Evolutionary conservation across 176 grass and related monocot species (phyloP).

Genomic region (Phragmites australis): DNA sequence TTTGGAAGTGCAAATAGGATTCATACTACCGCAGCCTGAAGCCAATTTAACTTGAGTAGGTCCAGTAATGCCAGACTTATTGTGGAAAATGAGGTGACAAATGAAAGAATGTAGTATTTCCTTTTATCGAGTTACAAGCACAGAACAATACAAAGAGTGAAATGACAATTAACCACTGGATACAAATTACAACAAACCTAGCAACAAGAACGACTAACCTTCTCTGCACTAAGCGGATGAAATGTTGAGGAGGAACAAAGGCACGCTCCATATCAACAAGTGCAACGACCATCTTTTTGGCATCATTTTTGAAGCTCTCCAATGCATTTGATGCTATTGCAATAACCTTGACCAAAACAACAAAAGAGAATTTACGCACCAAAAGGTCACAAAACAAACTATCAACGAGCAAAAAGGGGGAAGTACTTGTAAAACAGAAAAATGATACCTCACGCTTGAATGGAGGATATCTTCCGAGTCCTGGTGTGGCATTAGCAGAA

Average conservation of each 20-base stretch:
- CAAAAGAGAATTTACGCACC: slow-evolving; percentile 28
- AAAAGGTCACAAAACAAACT: slow-evolving; percentile 35
- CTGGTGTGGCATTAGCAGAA: slow-evolving; percentile 83
- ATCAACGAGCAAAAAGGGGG: not conserved
- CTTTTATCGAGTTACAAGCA: not conserved
- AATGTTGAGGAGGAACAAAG: slow-evolving; percentile 94
- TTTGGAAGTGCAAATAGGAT: not conserved
- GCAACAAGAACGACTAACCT: slow-evolving; percentile 55
- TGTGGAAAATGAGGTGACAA: slow-evolving; percentile 11
- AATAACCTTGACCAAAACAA: slow-evolving; percentile 57
- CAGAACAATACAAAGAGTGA: slow-evolving; percentile 8
- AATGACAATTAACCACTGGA: slow-evolving; percentile 3
- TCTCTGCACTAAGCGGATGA: slow-evolving; percentile 89
- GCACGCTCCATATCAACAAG: slow-evolving; percentile 98
- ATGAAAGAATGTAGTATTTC: not conserved
- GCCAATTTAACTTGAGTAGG: not conserved
- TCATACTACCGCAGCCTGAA: not conserved
- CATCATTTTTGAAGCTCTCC: slow-evolving; percentile 83
- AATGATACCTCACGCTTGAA: slow-evolving; percentile 90
- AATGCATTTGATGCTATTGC: slow-evolving; percentile 84
- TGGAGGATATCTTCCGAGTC: slow-evolving; percentile 90
- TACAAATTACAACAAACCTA: slow-evolving; percentile 11
- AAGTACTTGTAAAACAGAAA: slow-evolving; percentile 16
- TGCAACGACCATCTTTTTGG: slow-evolving; percentile 95
- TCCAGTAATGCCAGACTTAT: not conserved